Evolutionary conservation across 208 protist genomes (phyloP).

Genomic region (Trypanosoma melophagium): DNA sequence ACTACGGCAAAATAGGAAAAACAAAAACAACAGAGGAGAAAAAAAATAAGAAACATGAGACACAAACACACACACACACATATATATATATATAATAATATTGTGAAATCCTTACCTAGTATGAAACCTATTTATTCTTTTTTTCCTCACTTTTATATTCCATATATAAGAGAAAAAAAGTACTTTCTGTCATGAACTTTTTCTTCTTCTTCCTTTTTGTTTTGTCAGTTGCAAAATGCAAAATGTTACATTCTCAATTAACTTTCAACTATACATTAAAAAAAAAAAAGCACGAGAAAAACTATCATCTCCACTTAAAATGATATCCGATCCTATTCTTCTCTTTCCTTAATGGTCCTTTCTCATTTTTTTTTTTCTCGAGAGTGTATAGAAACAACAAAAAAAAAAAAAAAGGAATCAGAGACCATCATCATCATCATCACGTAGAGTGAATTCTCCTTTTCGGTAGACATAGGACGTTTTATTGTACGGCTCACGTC

Average conservation of each 20-base stretch:
- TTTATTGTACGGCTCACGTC: slow-evolving; percentile 48
- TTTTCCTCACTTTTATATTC: too few relatives aligned
- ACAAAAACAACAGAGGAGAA: not conserved
- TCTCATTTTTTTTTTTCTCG: slow-evolving; percentile 1
- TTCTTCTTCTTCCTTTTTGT: too few relatives aligned
- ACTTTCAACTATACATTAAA: not conserved
- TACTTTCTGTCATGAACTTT: too few relatives aligned
- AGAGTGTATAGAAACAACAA: slow-evolving; percentile 2
- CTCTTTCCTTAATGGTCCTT: slow-evolving; percentile 1
- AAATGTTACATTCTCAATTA: too few relatives aligned
- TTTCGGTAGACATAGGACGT: slow-evolving; percentile 67
- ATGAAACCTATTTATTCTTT: too few relatives aligned
- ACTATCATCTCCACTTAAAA: not conserved
- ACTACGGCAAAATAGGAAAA: not conserved
- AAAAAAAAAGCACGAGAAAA: not conserved
- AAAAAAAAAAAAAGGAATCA: slow-evolving; percentile 7
- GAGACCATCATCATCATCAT: slow-evolving; percentile 9
- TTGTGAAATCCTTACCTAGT: not conserved
- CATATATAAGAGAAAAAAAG: too few relatives aligned
- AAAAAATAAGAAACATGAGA: not conserved
- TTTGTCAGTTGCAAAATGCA: too few relatives aligned
- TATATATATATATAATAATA: slow-evolving; percentile 12
- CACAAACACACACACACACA: not conserved
- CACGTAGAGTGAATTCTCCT: slow-evolving; percentile 33
- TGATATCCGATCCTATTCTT: not conserved